Percentiles rank a stretch among this genome's conserved stretches.
Conservation (phyloP, 495 filamentous ascomycete species). For the Neurospora tetraspora region DNA sequence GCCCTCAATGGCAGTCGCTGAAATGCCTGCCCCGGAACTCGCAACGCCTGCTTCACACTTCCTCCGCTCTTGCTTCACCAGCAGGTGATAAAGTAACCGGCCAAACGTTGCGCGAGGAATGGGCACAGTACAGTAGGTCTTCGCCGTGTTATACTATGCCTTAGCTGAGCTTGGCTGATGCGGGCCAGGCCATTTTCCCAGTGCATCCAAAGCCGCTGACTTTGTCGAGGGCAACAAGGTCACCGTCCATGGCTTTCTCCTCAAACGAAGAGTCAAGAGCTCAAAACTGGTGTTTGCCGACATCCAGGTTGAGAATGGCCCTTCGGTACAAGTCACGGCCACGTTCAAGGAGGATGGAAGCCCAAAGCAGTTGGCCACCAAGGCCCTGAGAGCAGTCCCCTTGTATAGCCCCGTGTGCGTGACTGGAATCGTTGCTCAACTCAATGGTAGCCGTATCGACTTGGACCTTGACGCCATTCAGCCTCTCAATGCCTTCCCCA, state of each 20-base stretch:
- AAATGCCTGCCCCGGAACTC: conserved; percentile 1
- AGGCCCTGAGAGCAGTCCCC: conserved; percentile 23
- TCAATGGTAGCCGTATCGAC: conserved; percentile 12
- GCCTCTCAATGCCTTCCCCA: conserved; percentile 64
- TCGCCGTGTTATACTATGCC: neutral
- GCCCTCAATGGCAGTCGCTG: neutral
- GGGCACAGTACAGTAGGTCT: conserved; percentile 20
- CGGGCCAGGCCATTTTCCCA: conserved; percentile 41
- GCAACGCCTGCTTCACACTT: conserved; percentile 8
- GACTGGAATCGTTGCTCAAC: conserved; percentile 19
- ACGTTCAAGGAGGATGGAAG: conserved; percentile 12
- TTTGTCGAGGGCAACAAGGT: conserved; percentile 38
- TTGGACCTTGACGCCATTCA: conserved; percentile 47
- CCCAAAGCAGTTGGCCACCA: conserved; percentile 12
- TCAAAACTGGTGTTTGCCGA: conserved; percentile 61
- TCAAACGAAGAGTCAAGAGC: conserved; percentile 48
- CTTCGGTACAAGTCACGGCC: conserved; percentile 29
- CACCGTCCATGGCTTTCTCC: conserved; percentile 63
- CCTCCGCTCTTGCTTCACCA: neutral
- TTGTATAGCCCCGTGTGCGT: conserved; percentile 31
- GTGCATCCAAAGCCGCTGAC: conserved; percentile 30
- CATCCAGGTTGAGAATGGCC: conserved; percentile 30
- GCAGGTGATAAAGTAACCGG: neutral
- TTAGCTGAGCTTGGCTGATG: neutral
- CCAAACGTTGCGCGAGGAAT: conserved; percentile 15